Evolutionary conservation across 768 basidiomycete genomes (phyloP).

Genomic region (Boletellus ananas): DNA sequence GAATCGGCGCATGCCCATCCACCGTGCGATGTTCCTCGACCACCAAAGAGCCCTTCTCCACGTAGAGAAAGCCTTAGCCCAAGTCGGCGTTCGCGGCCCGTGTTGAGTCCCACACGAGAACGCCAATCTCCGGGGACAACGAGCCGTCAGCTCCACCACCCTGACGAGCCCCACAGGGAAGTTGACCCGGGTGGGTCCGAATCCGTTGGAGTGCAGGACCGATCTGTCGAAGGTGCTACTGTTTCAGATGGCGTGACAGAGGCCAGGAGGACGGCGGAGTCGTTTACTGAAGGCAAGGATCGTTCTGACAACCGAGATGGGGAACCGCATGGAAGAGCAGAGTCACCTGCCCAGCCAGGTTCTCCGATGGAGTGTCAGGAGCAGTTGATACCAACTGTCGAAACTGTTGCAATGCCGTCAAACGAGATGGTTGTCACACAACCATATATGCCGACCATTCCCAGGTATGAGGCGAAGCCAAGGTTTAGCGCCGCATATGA

Average conservation of each 20-base stretch:
- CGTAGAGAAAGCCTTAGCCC: constrained; percentile 15
- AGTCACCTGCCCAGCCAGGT: constrained; percentile 14
- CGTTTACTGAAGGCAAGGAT: constrained; percentile 12
- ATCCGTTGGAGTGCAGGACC: constrained; percentile 2
- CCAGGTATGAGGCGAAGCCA: constrained; percentile 25
- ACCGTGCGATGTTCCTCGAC: constrained; percentile 11
- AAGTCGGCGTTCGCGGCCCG: neutral
- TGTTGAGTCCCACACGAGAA: constrained; percentile 12
- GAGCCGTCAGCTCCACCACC: neutral
- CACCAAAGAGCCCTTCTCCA: constrained; percentile 12
- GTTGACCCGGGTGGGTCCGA: neutral
- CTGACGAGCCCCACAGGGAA: constrained; percentile 1
- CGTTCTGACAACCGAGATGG: constrained; percentile 13
- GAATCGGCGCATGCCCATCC: constrained; percentile 10
- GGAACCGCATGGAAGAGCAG: constrained; percentile 18
- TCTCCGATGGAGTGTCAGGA: constrained; percentile 10
- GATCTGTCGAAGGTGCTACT: neutral
- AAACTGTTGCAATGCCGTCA: constrained; percentile 14
- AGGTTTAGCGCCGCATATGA: constrained; percentile 28
- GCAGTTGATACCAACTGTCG: constrained; percentile 1
- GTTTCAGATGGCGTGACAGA: constrained; percentile 4
- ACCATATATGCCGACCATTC: constrained; percentile 32
- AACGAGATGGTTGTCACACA: constrained; percentile 20
- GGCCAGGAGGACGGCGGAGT: constrained; percentile 6
- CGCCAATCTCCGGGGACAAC: constrained; percentile 2